Percentiles rank a stretch among this genome's conserved stretches.
These are phyloP conservation scores for Jamesozyma jinghongensis DNA, from an alignment of 805 yeast species.

Conservation along the genomic window DNA sequence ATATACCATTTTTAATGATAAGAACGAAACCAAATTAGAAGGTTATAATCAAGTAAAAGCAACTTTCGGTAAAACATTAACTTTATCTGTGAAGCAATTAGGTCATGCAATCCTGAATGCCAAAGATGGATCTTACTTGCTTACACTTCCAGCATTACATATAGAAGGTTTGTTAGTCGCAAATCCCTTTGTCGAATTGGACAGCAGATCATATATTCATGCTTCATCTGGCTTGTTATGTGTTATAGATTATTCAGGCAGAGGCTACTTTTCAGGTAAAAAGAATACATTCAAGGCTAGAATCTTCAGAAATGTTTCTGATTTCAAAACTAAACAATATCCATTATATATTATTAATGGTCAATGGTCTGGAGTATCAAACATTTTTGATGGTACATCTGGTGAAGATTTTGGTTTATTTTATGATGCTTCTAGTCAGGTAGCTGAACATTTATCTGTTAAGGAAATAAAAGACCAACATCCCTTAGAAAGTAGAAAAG, in stretches of 20 bases:
- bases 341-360: slow-evolving; percentile 77
- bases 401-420: slow-evolving; percentile 37
- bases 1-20: slow-evolving; percentile 68
- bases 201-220: slow-evolving; percentile 79
- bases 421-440: slow-evolving; percentile 48
- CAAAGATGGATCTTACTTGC: slow-evolving; percentile 57
- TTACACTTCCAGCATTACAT: slow-evolving; percentile 91
- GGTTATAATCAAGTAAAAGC: slow-evolving; percentile 91
- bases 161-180: slow-evolving; percentile 89
- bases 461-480: slow-evolving; percentile 79
- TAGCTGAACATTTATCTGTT: slow-evolving; percentile 51
- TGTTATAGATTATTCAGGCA: slow-evolving; percentile 73
- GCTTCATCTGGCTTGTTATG: slow-evolving; percentile 69
- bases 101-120: slow-evolving; percentile 80
- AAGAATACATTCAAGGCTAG: slow-evolving; percentile 88
- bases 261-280: slow-evolving; percentile 93
- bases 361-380: slow-evolving; percentile 82
- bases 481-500: slow-evolving; percentile 73
- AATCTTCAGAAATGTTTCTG: slow-evolving; percentile 45
- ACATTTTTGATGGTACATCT: slow-evolving; percentile 46
- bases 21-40: slow-evolving; percentile 57
- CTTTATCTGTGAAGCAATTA: slow-evolving; percentile 78
- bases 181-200: slow-evolving; percentile 90
- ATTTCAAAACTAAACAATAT: slow-evolving; percentile 45
- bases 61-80: slow-evolving; percentile 62